A percentile compares a stretch with the other conserved stretches of the same genome.
phyloP scores from a whole-genome alignment of 2,329 filamentous ascomycete genomes.

The Botrytis hyacinthi region DNA sequence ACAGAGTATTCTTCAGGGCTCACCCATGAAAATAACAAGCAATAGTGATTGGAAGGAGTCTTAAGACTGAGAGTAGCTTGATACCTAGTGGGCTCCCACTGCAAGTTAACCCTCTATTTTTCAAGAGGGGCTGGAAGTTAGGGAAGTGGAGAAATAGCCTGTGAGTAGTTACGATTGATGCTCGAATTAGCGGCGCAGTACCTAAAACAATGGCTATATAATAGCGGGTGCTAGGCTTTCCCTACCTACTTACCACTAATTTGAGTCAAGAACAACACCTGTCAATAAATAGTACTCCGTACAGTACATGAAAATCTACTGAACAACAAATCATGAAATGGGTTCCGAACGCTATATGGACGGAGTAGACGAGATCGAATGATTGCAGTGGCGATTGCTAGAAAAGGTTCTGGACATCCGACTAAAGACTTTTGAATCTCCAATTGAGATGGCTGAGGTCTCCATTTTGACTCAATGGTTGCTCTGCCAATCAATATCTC shows the following conservation, averaged over 20 bases:
- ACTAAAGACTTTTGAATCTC: not conserved
- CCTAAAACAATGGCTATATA: conserved; percentile 8
- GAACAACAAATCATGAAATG: conserved; percentile 12
- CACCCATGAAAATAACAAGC: conserved; percentile 10
- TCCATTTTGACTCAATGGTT: conserved; percentile 13
- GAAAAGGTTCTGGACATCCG: not conserved
- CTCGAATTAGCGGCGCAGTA: not conserved
- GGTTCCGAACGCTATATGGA: not conserved
- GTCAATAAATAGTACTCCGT: not conserved
- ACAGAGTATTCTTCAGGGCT: conserved; percentile 14
- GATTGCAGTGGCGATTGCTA: conserved; percentile 12
- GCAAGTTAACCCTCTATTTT: conserved; percentile 1
- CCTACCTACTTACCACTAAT: conserved; percentile 6
- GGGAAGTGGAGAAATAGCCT: conserved; percentile 15
- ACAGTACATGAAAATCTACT: conserved; percentile 4
- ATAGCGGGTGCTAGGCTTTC: conserved; percentile 12
- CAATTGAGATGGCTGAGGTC: not conserved
- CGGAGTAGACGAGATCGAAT: conserved; percentile 12
- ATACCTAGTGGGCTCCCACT: conserved; percentile 2
- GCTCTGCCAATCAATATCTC: not conserved
- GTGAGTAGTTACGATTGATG: not conserved
- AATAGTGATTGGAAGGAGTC: conserved; percentile 6
- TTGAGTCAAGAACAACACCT: conserved; percentile 9
- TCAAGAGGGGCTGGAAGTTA: conserved; percentile 12
- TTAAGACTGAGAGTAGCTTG: conserved; percentile 2